Evolutionary conservation across 2,329 filamentous ascomycete genomes (phyloP).

Genomic region (Rugonectria rugulosa): DNA sequence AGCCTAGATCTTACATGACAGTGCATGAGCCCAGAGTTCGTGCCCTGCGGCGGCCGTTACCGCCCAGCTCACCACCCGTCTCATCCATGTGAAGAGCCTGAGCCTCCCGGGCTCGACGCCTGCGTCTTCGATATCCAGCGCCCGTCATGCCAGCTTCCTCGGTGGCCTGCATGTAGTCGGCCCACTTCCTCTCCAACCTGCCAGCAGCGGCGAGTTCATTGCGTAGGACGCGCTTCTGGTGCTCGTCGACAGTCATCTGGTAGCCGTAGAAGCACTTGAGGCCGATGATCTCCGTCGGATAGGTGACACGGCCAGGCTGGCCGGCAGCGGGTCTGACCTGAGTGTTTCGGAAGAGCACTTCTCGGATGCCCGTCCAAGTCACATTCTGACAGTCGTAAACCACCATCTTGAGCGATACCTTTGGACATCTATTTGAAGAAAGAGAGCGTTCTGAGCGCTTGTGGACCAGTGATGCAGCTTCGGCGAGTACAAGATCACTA

Average conservation of each 20-base stretch:
- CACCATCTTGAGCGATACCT: conserved; percentile 75
- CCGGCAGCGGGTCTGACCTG: conserved; percentile 66
- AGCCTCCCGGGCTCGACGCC: conserved; percentile 82
- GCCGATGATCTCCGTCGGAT: conserved; percentile 80
- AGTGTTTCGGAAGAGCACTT: conserved; percentile 85
- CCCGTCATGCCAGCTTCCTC: conserved; percentile 81
- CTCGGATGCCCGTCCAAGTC: conserved; percentile 89
- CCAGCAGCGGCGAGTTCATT: conserved; percentile 78
- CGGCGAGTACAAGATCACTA: conserved; percentile 83
- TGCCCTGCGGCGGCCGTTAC: conserved; percentile 65
- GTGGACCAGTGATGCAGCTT: conserved; percentile 83
- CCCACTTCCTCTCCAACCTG: conserved; percentile 90
- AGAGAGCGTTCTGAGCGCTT: conserved; percentile 62
- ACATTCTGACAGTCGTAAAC: conserved; percentile 93
- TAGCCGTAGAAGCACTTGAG: conserved; percentile 96
- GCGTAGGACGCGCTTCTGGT: conserved; percentile 82
- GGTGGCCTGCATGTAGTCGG: conserved; percentile 89
- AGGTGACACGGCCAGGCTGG: conserved; percentile 55
- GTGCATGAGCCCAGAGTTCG: conserved; percentile 68
- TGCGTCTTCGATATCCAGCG: conserved; percentile 70
- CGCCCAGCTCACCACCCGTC: conserved; percentile 69
- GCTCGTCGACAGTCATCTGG: conserved; percentile 94
- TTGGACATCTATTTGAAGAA: conserved; percentile 51
- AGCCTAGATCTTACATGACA: conserved; percentile 64
- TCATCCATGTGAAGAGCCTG: conserved; percentile 82